Conservation (phyloP, 2,329 filamentous ascomycete species). For the Trichophyton mentagrophytes region DNA sequence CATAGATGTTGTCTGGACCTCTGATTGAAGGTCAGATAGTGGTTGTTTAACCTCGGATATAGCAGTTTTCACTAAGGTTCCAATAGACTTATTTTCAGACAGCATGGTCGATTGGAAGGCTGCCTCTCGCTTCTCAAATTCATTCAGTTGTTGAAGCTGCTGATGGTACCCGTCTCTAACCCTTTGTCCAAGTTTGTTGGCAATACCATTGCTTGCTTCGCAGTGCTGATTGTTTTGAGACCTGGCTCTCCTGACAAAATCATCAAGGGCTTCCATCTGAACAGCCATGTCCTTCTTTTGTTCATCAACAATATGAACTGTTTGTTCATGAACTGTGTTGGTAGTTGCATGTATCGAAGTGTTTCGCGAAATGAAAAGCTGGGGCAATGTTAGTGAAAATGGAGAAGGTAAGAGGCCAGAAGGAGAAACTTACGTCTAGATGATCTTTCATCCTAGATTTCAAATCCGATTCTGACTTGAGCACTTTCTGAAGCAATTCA, state of each 20-base stretch:
- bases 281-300: conserved; percentile 75
- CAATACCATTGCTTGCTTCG: conserved; percentile 51
- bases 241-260: conserved; percentile 73
- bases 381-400: conserved; percentile 5
- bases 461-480: conserved; percentile 60
- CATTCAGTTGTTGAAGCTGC: conserved; percentile 57
- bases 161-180: conserved; percentile 62
- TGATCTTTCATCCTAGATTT: conserved; percentile 76
- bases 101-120: conserved; percentile 57
- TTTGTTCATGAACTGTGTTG: conserved; percentile 79
- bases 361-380: conserved; percentile 33
- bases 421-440: conserved; percentile 52
- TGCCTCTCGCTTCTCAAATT: conserved; percentile 54
- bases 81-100: conserved; percentile 45
- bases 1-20: conserved; percentile 52
- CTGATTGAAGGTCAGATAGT: conserved; percentile 55
- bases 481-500: conserved; percentile 56
- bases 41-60: conserved; percentile 50
- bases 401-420: not conserved
- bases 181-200: conserved; percentile 52
- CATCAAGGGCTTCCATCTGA: conserved; percentile 84
- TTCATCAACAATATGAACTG: conserved; percentile 74
- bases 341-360: conserved; percentile 72
- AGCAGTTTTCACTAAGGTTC: conserved; percentile 50
- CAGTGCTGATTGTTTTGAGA: conserved; percentile 70